Evolutionary conservation across 805 yeast genomes (phyloP).

Genomic region (Saccharomycopsis fodiens): DNA sequence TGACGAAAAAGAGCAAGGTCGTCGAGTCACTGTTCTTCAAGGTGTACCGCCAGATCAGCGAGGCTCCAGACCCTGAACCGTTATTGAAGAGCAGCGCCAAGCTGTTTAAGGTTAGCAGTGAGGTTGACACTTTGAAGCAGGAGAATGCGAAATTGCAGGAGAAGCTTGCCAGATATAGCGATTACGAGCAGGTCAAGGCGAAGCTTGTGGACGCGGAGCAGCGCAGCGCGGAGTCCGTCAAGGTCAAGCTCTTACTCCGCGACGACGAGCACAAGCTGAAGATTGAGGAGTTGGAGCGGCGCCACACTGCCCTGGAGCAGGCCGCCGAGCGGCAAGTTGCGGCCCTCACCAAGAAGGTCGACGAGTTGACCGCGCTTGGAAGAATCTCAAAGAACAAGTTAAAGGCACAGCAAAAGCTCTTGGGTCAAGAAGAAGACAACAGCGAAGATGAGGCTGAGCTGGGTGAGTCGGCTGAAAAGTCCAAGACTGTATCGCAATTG

Average conservation of each 20-base stretch:
- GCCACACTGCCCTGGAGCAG: conserved; percentile 55
- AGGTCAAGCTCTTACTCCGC: conserved; percentile 53
- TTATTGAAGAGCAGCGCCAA: conserved; percentile 63
- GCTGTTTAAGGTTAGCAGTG: conserved; percentile 48
- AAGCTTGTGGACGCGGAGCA: conserved; percentile 55
- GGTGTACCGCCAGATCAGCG: conserved; percentile 68
- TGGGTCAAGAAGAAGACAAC: conserved; percentile 30
- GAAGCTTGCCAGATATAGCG: conserved; percentile 57
- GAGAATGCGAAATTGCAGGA: conserved; percentile 42
- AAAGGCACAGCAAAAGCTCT: conserved; percentile 38
- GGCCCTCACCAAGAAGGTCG: conserved; percentile 46
- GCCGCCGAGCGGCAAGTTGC: conserved; percentile 44
- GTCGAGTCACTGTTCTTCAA: conserved; percentile 70
- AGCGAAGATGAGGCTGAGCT: conserved; percentile 16
- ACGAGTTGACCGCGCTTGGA: conserved; percentile 55
- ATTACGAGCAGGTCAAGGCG: conserved; percentile 68
- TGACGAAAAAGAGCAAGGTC: conserved; percentile 69
- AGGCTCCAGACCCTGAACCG: conserved; percentile 91
- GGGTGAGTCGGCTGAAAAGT: conserved; percentile 13
- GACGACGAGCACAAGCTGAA: conserved; percentile 64
- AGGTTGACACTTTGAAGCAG: conserved; percentile 41
- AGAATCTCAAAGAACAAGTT: conserved; percentile 59
- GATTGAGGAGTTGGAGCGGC: conserved; percentile 64
- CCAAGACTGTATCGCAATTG: conserved; percentile 21
- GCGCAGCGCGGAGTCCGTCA: conserved; percentile 46